Percentiles rank a stretch among this genome's conserved stretches.
Conservation (phyloP, 345 rosid species). For the Jatropha curcas region DNA sequence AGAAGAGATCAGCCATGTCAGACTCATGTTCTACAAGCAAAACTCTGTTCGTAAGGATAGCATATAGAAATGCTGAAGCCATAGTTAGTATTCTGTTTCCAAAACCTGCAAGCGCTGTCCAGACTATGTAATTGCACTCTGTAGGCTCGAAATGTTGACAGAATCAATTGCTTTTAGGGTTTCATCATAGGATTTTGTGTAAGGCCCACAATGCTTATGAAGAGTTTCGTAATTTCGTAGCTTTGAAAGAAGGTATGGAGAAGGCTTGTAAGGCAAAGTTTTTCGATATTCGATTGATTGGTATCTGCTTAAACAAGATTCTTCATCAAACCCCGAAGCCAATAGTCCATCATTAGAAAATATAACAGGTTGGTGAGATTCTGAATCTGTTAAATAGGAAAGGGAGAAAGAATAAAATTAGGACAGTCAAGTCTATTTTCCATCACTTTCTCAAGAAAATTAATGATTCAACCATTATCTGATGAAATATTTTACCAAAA, state of each 20-base stretch:
- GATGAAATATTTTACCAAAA: background rate
- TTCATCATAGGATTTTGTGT: constrained; percentile 10
- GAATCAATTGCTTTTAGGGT: background rate
- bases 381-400: background rate
- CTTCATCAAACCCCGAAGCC: constrained; percentile 15
- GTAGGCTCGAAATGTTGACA: background rate
- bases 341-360: background rate
- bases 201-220: constrained; percentile 23
- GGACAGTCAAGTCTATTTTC: background rate
- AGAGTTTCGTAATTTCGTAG: constrained; percentile 22
- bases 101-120: constrained; percentile 12
- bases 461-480: background rate
- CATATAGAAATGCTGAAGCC: constrained; percentile 27
- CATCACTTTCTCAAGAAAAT: background rate
- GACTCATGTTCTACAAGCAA: constrained; percentile 1
- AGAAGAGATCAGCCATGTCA: constrained; percentile 22
- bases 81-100: constrained; percentile 28
- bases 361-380: background rate
- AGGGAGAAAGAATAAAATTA: background rate
- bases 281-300: constrained; percentile 8
- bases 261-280: constrained; percentile 11
- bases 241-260: constrained; percentile 16
- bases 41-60: constrained; percentile 25
- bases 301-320: constrained; percentile 22
- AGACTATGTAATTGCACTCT: constrained; percentile 26